Evolutionary conservation across 2,329 filamentous ascomycete species (phyloP), one percentile per base, ranked within the genome.

Genomic region (Diaporthe vexans): DNA sequence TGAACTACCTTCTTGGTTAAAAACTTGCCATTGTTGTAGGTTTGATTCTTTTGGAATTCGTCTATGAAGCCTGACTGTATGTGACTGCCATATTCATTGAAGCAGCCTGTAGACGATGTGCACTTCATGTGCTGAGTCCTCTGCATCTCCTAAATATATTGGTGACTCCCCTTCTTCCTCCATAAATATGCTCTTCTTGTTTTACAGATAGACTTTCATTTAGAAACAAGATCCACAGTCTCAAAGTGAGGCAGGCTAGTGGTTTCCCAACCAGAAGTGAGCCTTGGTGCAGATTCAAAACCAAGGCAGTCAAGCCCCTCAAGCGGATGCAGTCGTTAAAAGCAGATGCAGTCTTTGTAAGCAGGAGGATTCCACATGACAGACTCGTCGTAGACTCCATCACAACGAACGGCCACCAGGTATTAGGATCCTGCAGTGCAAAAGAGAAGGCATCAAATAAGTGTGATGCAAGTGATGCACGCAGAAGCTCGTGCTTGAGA

Each of bases 1-100:
- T 84, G 0, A 90, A 37, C 58, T 24, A 9, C 9, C 40, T 17
- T 17, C 43, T 17, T 37, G 29, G 0, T 29, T 13, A 58, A 67
- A 51, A 33, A 40, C 26, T 24, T n/a, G 19, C 17, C 35, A 63
- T 46, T 11, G 33, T 52, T 8, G 24, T 63, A 24, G 9, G 17
- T 63, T 72, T 35, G 54, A 52, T 67, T n/a, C 15, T 54, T 15
- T 37, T 15, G 46, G 52, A 67, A 19, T 67, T 67, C 26, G 21
- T 35, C 3, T 67, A 52, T 26, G 7, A 37, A 37, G 13, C 17
- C 26, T 21, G 63, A 29, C 29, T 67, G 26, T 24, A 52, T 52
- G 29, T 21, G 52, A 26, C 43, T 24, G 63, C 63, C 46, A 37
- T 68, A 5, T 40, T 54, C 9, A 19, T 24, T 6, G 29, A 35